These are phyloP conservation scores for Termitomyces sp. DNA, from an alignment of 768 basidiomycete species.

Conservation along the genomic window DNA sequence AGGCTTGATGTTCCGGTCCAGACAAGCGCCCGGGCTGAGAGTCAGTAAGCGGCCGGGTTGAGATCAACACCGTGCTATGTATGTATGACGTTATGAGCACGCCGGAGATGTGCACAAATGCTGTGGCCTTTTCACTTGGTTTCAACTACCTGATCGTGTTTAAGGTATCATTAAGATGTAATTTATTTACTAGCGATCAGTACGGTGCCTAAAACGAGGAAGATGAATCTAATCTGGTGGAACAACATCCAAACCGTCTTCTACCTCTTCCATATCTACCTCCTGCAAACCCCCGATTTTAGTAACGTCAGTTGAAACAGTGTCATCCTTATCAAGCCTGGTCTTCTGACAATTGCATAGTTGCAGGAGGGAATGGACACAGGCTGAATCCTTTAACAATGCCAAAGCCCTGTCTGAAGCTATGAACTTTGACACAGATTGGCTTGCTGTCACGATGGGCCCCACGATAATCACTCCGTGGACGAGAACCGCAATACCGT, in stretches of 20 bases:
- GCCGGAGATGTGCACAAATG: background rate
- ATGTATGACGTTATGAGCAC: background rate
- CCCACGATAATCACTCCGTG: slow-evolving; percentile 54
- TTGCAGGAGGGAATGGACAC: slow-evolving; percentile 35
- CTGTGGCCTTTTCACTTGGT: background rate
- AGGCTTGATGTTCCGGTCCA: background rate
- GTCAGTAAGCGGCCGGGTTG: background rate
- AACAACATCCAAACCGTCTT: background rate
- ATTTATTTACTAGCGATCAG: background rate
- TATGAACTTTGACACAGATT: slow-evolving; percentile 58
- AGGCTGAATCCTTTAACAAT: slow-evolving; percentile 42
- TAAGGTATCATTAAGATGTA: background rate
- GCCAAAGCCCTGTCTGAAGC: slow-evolving; percentile 57
- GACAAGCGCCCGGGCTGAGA: background rate
- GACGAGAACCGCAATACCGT: slow-evolving; percentile 51
- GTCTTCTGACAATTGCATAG: slow-evolving; percentile 29
- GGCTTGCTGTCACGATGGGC: slow-evolving; percentile 53
- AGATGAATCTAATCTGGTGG: background rate
- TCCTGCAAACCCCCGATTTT: background rate
- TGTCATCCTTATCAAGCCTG: slow-evolving; percentile 1
- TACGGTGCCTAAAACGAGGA: background rate
- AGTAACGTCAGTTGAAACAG: background rate
- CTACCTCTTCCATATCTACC: background rate
- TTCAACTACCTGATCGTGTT: background rate
- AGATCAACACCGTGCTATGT: background rate